Evolutionary conservation across 164 flowering plant species (phyloP).

Genomic region (Hamamelis virginiana): DNA sequence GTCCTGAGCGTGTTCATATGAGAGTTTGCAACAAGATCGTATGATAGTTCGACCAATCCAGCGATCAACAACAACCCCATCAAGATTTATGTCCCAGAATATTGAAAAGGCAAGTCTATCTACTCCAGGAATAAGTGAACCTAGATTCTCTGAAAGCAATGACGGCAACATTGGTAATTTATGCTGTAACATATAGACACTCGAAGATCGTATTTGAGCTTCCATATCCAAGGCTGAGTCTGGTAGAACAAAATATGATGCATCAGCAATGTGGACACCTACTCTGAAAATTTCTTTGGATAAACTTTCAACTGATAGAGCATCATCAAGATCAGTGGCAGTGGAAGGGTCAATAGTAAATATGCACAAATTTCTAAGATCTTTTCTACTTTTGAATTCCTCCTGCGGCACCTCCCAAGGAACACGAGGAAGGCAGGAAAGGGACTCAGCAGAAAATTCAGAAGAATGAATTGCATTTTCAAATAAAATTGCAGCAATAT

Average conservation of each 20-base stretch:
- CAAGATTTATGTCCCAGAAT: conserved; percentile 60
- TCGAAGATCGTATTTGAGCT: conserved; percentile 73
- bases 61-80: conserved; percentile 62
- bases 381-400: conserved; percentile 62
- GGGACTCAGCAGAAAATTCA: conserved; percentile 68
- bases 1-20: conserved; percentile 78
- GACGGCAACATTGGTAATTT: conserved; percentile 89
- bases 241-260: conserved; percentile 78
- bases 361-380: conserved; percentile 70
- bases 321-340: conserved; percentile 93
- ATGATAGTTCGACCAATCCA: conserved; percentile 94
- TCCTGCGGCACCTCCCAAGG: conserved; percentile 70
- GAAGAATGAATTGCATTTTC: conserved; percentile 55
- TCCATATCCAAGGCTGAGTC: conserved; percentile 70
- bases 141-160: conserved; percentile 71
- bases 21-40: conserved; percentile 87
- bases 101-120: conserved; percentile 86
- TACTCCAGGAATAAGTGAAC: conserved; percentile 84
- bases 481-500: conserved; percentile 75
- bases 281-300: conserved; percentile 56
- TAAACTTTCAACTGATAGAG: conserved; percentile 71
- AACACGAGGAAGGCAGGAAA: conserved; percentile 65
- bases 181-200: conserved; percentile 58
- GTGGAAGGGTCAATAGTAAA: conserved; percentile 88
- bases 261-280: conserved; percentile 94